These are phyloP conservation scores for Neurospora discreta DNA, from an alignment of 495 filamentous ascomycete species.

Conservation along the genomic window DNA sequence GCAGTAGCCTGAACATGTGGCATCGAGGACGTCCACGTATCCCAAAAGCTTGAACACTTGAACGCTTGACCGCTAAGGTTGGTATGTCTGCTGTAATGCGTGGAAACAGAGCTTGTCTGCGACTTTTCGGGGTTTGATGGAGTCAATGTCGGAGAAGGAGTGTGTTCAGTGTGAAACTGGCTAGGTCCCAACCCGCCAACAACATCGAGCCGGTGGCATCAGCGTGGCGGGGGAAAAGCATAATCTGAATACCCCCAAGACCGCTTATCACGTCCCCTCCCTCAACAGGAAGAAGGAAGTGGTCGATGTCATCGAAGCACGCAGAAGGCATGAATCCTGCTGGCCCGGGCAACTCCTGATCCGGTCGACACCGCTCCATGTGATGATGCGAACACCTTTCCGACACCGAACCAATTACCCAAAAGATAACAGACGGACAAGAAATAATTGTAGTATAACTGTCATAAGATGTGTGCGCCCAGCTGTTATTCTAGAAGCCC, in stretches of 20 bases:
- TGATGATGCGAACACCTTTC: not conserved
- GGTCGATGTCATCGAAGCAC: not conserved
- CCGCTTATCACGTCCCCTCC: too few species aligned
- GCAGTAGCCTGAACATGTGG: not conserved
- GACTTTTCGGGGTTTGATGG: not conserved
- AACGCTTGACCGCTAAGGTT: not conserved
- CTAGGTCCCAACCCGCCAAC: not conserved
- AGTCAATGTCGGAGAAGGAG: not conserved
- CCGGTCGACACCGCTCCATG: not conserved
- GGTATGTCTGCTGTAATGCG: not conserved
- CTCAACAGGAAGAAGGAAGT: not conserved
- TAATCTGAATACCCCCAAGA: not conserved
- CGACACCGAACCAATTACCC: not conserved
- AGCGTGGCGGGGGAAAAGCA: not conserved
- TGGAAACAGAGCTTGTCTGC: not conserved
- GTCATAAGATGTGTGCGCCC: too few species aligned
- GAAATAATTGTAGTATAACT: too few species aligned
- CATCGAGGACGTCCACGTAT: not conserved
- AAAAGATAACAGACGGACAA: not conserved
- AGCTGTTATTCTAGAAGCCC: not conserved
- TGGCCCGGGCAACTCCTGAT: not conserved
- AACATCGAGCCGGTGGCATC: not conserved
- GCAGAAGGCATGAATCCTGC: not conserved
- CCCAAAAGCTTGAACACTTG: not conserved
- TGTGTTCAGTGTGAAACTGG: not conserved